Base-by-base conservation (phyloP, 2,329 filamentous ascomycete genomes). In the Ophiostoma sp. region DNA sequence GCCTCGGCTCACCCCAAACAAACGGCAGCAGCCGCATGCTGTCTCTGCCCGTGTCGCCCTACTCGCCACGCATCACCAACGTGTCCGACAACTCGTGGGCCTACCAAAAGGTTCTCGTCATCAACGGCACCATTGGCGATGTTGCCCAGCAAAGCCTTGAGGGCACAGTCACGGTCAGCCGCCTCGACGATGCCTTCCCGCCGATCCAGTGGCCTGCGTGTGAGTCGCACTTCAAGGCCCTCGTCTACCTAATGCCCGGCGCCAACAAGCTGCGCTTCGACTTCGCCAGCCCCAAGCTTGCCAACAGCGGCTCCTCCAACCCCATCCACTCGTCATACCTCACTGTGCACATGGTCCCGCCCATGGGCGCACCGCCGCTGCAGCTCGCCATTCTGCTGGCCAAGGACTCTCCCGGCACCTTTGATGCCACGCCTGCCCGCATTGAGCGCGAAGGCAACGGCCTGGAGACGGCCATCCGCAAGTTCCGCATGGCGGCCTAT, bases 401-500 rank as follows among this genome's bases (percentile, higher is more conserved):
- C 33, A 94, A 90, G 77, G 95, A 99, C 77, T 98, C 94, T 0
- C 88, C 91, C 0, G 91, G 86, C 54, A 94, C 90, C 1, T 97
- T 91, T 76, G 94, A 98, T 80, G 89, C 92, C 4, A 85, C 89
- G 20, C 93, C 93, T 0, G 88, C 92, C 69, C 87, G 91, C 67
- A 82, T 86, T 70, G 87, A 91, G 78, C 88, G 86, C 74, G 94
- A 96, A 82, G 94, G 92, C 23, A 96, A 97, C 78, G 86, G 85
- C 1, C 77, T 98, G 48, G 89, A 94, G 13, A 88, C 87, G 8
- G 95, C 95, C 0, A 85, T 96, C 68, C 88, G 87, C 76, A 99
- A 99, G 78, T 97, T 95, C 78, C 88, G 94, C 73, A 97, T 96
- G 91, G 90, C 93, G 23, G 94, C 93, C 33, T 97, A 98, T 77